These are phyloP conservation scores for Boletus sensibilis DNA, from an alignment of 768 basidiomycete genomes.

Conservation along the genomic window DNA sequence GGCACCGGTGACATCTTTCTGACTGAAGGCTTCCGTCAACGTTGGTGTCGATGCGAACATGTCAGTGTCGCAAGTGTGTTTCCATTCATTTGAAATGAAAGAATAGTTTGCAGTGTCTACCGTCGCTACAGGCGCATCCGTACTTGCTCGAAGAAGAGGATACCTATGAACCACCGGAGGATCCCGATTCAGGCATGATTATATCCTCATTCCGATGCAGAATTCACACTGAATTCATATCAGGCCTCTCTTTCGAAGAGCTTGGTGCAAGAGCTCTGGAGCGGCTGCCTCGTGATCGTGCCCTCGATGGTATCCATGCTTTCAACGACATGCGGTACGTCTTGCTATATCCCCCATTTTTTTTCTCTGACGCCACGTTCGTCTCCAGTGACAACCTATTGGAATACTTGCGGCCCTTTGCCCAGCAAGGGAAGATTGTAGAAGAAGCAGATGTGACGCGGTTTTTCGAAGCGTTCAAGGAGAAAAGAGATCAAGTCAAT, in stretches of 20 bases:
- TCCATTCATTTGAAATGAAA: conserved; percentile 1
- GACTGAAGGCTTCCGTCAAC: conserved; percentile 65
- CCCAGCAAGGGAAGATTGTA: conserved; percentile 72
- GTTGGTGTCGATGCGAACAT: conserved; percentile 74
- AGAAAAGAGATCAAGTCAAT: conserved; percentile 22
- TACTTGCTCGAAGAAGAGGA: conserved; percentile 78
- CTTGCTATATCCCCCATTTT: background rate
- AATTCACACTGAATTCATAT: background rate
- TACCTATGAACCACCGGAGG: conserved; percentile 81
- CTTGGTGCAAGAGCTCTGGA: conserved; percentile 77
- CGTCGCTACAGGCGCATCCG: conserved; percentile 49
- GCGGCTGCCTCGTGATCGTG: conserved; percentile 72
- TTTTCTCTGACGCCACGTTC: background rate
- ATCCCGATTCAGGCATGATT: conserved; percentile 73
- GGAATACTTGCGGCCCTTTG: conserved; percentile 74
- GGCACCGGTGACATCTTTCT: conserved; percentile 76
- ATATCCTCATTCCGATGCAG: background rate
- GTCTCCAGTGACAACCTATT: conserved; percentile 62
- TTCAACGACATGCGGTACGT: conserved; percentile 81
- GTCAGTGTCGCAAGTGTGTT: conserved; percentile 37
- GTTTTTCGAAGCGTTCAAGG: conserved; percentile 60
- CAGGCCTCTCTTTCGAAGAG: conserved; percentile 78
- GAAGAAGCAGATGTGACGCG: conserved; percentile 65
- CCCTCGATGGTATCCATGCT: conserved; percentile 80
- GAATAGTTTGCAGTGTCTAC: conserved; percentile 51